Evolutionary conservation across 2,329 filamentous ascomycete genomes (phyloP).

Genomic region (Drechslera avenae): DNA sequence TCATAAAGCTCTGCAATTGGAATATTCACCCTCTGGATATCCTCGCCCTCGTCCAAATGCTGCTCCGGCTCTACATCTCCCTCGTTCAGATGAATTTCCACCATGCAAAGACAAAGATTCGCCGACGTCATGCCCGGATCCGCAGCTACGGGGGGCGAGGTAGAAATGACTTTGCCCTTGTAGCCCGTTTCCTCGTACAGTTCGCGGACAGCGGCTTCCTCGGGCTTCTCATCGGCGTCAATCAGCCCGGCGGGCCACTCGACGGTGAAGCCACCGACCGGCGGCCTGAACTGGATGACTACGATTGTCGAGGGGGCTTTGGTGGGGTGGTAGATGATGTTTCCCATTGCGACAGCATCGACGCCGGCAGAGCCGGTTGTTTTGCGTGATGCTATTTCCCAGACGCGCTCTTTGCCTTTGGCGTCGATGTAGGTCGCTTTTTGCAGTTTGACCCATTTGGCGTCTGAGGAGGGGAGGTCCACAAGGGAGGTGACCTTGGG

Average conservation of each 20-base stretch:
- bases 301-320: slow-evolving; percentile 36
- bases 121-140: slow-evolving; percentile 37
- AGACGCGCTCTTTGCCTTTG: slow-evolving; percentile 61
- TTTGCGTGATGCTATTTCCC: slow-evolving; percentile 72
- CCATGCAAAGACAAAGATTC: slow-evolving; percentile 34
- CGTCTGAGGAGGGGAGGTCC: slow-evolving; percentile 29
- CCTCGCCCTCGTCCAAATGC: slow-evolving; percentile 37
- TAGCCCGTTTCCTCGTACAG: slow-evolving; percentile 68
- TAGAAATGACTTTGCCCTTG: slow-evolving; percentile 50
- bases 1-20: slow-evolving; percentile 31
- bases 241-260: slow-evolving; percentile 58
- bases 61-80: slow-evolving; percentile 30
- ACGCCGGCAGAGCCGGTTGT: slow-evolving; percentile 60
- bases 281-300: slow-evolving; percentile 62
- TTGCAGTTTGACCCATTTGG: slow-evolving; percentile 43
- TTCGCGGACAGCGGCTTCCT: slow-evolving; percentile 63
- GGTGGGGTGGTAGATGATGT: slow-evolving; percentile 58
- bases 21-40: slow-evolving; percentile 34
- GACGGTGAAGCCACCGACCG: slow-evolving; percentile 61
- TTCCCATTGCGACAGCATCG: slow-evolving; percentile 74
- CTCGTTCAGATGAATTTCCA: slow-evolving; percentile 31
- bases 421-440: slow-evolving; percentile 64
- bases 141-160: slow-evolving; percentile 27
- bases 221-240: slow-evolving; percentile 61
- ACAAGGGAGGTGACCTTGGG: slow-evolving; percentile 28